Conservation (phyloP, 2,329 filamentous ascomycete genomes). For the Alternaria angustiovoidea region DNA sequence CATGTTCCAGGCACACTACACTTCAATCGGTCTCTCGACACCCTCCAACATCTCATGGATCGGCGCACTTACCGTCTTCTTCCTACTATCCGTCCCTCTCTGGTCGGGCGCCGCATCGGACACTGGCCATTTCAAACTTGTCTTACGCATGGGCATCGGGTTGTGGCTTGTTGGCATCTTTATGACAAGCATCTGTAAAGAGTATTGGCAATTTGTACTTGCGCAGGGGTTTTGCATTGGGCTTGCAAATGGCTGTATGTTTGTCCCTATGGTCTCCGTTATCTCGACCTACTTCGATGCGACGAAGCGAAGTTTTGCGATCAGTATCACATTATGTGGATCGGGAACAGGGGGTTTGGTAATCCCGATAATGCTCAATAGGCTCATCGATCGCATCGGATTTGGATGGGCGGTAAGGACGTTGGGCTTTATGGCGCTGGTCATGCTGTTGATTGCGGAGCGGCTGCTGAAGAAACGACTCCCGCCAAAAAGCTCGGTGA, state of each 20-base stretch:
- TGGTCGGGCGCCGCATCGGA: conserved; percentile 41
- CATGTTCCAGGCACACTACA: conserved; percentile 45
- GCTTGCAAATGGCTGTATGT: conserved; percentile 57
- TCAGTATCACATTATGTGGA: conserved; percentile 55
- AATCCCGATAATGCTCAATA: conserved; percentile 61
- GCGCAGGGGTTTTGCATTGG: conserved; percentile 47
- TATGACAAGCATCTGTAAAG: conserved; percentile 23
- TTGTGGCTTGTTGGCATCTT: conserved; percentile 37
- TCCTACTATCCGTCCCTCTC: conserved; percentile 39
- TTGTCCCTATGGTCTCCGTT: conserved; percentile 63
- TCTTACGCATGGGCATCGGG: conserved; percentile 36
- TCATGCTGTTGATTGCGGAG: conserved; percentile 57
- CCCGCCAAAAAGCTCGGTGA: conserved; percentile 24
- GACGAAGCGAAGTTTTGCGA: conserved; percentile 52
- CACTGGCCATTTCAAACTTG: conserved; percentile 35
- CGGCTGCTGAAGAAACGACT: conserved; percentile 28
- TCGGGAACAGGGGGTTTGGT: conserved; percentile 55
- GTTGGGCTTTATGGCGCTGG: conserved; percentile 55
- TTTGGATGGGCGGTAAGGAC: conserved; percentile 67
- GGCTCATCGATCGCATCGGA: conserved; percentile 64
- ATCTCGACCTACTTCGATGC: conserved; percentile 50
- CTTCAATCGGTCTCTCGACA: conserved; percentile 16
- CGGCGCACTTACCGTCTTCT: conserved; percentile 43
- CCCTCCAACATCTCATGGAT: conserved; percentile 46
- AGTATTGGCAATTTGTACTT: conserved; percentile 36